Evolutionary conservation across 441 rosid genomes (phyloP), one percentile per base, ranked within the genome.

Genomic region (Erodium texanum): DNA sequence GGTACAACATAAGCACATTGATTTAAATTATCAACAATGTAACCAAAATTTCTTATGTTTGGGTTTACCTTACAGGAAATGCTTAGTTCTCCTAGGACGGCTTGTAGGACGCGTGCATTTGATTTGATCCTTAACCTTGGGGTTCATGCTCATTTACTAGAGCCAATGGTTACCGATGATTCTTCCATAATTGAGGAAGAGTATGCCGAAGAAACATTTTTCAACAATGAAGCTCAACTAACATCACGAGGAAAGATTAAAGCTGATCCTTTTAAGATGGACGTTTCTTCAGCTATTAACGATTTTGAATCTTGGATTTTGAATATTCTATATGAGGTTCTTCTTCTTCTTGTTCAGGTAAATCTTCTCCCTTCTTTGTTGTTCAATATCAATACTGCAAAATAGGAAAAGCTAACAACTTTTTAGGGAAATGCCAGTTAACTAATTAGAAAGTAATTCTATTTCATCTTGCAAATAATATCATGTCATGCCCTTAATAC

Each of bases 321-420:
- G 66, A 89, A 86, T 77, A 95, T 95, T 77, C 77, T 95, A 67
- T 86, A 84, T 72, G 98, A 92, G 80, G 85, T 87, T 73, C 98
- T 95, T 75, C 91, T 95, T 68, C 87, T 90, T 81, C 96, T 95
- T 66, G 97, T 95, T 81, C 99, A 92, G 98, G 98, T 95, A 81
- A 68, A 52, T 56, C 32, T 66, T 34, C 63, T 32, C 68, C 63
- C 54, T 56, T 65, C 41, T 24, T 62, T 62, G 41, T 27, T 15
- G 18, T 62, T n/a, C 65, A 62, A 27, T 62, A 20, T 27, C 6
- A 34, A 34, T 8, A 27, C 1, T 3, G 7, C 41, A 6, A 34
- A 34, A 34, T 34, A 34, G 41, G 7, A 24, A 18, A 24, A 58
- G 29, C 23, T 22, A 19, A 14, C 62, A 56, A 20, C n/a, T 0